Percentiles rank a stretch among this genome's conserved stretches.
Evolutionary conservation across 2,329 filamentous ascomycete genomes (phyloP).

Genomic region (Colletotrichum musae): DNA sequence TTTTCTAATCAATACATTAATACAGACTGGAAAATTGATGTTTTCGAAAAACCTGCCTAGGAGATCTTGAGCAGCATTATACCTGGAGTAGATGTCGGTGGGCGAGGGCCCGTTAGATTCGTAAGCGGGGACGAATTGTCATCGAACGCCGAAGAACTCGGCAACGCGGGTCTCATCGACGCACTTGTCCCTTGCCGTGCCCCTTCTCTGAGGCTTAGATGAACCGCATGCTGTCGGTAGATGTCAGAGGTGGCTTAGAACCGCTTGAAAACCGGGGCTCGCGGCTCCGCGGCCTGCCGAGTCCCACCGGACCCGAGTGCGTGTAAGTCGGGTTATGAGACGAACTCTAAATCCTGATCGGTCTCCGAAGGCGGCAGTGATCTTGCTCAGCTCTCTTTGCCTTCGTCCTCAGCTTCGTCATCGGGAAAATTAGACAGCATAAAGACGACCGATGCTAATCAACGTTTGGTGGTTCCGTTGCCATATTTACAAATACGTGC

Average conservation of each 20-base stretch:
- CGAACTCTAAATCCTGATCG: constrained; percentile 25
- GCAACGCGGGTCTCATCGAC: no score
- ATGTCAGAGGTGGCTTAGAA: neutral
- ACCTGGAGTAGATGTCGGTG: no score
- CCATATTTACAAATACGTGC: constrained; percentile 9
- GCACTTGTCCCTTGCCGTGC: no score
- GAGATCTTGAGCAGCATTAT: no score
- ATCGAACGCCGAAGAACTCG: no score
- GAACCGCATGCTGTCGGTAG: no score
- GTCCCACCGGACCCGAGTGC: constrained; percentile 12
- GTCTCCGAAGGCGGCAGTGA: neutral
- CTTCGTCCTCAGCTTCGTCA: neutral
- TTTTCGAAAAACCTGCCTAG: no score
- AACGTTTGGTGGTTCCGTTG: neutral
- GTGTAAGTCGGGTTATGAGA: constrained; percentile 11
- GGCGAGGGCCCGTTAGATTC: no score
- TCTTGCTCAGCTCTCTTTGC: neutral
- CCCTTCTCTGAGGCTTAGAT: no score
- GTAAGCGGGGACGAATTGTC: no score
- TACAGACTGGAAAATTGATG: no score
- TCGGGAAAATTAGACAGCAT: neutral
- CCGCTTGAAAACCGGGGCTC: neutral
- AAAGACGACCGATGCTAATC: neutral
- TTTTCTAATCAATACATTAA: no score
- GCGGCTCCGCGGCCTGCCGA: constrained; percentile 30